phyloP scores from a whole-genome alignment of 768 basidiomycete species.

The Naganishia vishniacii region DNA sequence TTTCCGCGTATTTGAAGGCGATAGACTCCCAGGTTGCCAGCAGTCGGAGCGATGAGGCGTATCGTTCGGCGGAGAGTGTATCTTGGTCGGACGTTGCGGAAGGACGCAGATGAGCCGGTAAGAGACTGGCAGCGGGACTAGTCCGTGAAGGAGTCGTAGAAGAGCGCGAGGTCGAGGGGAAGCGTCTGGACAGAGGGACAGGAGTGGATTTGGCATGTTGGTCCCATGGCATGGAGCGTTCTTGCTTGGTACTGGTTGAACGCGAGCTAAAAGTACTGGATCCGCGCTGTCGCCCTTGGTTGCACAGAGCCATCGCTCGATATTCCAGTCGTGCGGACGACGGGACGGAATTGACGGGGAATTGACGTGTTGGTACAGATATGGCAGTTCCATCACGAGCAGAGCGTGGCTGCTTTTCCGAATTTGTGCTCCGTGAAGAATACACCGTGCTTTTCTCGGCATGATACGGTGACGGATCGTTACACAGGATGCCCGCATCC shows the following conservation, averaged over 20 bases:
- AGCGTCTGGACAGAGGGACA: neutral
- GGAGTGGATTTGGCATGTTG: neutral
- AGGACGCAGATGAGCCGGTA: constrained; percentile 8
- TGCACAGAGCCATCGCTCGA: neutral
- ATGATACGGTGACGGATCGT: neutral
- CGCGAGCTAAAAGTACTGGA: constrained; percentile 17
- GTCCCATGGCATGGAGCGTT: neutral
- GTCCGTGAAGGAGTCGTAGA: neutral
- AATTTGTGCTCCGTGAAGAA: neutral
- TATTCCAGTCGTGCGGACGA: constrained; percentile 1
- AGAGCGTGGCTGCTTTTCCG: neutral
- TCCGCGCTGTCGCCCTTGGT: constrained; percentile 4
- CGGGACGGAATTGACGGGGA: no score
- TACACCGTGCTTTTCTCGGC: neutral
- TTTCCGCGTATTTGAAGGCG: constrained; percentile 16
- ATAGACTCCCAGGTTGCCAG: constrained; percentile 22
- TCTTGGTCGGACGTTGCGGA: constrained; percentile 9
- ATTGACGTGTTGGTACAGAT: neutral
- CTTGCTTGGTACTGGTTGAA: neutral
- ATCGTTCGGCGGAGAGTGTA: constrained; percentile 10
- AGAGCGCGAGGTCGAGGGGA: neutral
- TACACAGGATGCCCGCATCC: neutral
- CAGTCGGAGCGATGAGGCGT: constrained; percentile 15
- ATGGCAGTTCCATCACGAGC: neutral
- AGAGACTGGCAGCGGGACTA: neutral